Evolutionary conservation across 2,329 filamentous ascomycete species (phyloP), one percentile per base, ranked within the genome.

Genomic region (Cladorrhinum sp.): DNA sequence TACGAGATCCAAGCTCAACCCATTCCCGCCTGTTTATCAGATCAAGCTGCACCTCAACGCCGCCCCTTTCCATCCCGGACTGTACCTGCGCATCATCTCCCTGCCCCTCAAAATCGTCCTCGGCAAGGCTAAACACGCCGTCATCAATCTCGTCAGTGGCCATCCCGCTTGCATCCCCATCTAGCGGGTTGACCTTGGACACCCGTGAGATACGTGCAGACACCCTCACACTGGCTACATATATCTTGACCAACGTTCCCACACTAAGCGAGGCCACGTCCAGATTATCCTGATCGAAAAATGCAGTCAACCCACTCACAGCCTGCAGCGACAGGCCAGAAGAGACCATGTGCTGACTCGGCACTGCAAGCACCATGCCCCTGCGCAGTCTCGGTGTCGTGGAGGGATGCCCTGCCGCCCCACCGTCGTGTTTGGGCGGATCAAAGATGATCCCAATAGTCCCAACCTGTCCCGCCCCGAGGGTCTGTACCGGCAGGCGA

Each of bases 141-240:
- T 85, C 83, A 7, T 82, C 80, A 16, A 74, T 70, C 10, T 82
- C 79, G 24, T 79, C 76, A 53, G 62, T 74, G 69, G 60, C 61
- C 66, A 54, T 62, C 23, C 71, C 68, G 2, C 69, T 53, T 20
- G 69, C 68, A 9, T 67, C 68, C 66, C 65, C 58, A 67, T 69
- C 61, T 48, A 60, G 61, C 39, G 63, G 46, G 59, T 67, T 62
- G 28, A 65, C 51, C n/a, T 59, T 67, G 30, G 71, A 77, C 10
- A 89, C 80, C 30, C 83, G 82, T 24, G 89, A 72, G 1, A 98
- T 85, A 62, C 89, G 87, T 0, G 92, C 93, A 0, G 90, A 86
- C 1, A 92, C 89, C 8, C 94, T 84, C 14, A 98, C 87, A 70
- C 92, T 97, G 18, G 91, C 92, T 46, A 93, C 85, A 70, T 97